These are phyloP conservation scores for Otatea glauca DNA, from an alignment of 176 grass and related monocot genomes.

Conservation along the genomic window DNA sequence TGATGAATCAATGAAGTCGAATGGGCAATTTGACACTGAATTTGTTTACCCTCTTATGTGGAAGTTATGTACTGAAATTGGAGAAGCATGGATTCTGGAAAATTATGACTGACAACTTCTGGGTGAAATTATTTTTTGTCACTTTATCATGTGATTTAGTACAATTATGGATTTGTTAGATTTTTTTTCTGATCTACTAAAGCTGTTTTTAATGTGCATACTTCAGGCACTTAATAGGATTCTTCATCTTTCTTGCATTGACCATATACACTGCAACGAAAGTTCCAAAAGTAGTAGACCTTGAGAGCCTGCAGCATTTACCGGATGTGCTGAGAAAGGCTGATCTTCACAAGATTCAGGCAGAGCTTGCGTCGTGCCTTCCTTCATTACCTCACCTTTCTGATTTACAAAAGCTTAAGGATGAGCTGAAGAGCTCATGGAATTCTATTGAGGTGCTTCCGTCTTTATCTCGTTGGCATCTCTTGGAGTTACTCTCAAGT, in stretches of 20 bases:
- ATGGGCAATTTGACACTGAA: not conserved
- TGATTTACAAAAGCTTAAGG: conserved; percentile 72
- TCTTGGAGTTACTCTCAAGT: conserved; percentile 68
- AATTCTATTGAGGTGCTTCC: conserved; percentile 71
- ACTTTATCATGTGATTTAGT: not conserved
- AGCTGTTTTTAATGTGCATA: not conserved
- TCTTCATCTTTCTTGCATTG: conserved; percentile 88
- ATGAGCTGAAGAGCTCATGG: conserved; percentile 70
- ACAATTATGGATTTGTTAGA: not conserved
- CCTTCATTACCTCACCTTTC: conserved; percentile 75
- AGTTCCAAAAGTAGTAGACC: conserved; percentile 73
- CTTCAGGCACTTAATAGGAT: conserved; percentile 91
- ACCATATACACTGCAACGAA: conserved; percentile 88
- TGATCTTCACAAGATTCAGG: conserved; percentile 73
- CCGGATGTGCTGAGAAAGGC: conserved; percentile 72
- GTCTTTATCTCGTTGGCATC: conserved; percentile 64
- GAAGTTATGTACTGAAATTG: not conserved
- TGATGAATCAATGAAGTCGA: not conserved
- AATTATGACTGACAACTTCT: not conserved
- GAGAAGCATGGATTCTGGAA: conserved; percentile 6
- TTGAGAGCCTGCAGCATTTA: conserved; percentile 73
- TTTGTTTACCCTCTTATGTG: not conserved
- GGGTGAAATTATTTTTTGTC: not conserved
- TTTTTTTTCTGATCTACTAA: conserved; percentile 28
- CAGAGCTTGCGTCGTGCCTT: conserved; percentile 70